Conservation (phyloP, 805 yeast genomes). For the Ogataea philodendri region DNA sequence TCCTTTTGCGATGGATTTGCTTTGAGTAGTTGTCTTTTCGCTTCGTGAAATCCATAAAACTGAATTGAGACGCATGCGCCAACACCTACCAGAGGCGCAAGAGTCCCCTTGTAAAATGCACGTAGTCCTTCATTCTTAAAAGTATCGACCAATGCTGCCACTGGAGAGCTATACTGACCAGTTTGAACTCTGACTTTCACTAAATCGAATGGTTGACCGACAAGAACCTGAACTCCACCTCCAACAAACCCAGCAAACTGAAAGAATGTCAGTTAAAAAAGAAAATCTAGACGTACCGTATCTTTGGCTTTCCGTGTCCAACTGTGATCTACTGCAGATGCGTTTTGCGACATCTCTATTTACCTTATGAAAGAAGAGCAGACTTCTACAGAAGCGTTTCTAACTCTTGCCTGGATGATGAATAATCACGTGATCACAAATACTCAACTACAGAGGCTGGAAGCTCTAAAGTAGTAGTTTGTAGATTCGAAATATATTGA, state of each 20-base stretch:
- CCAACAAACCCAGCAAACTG: constrained; percentile 52
- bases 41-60: constrained; percentile 69
- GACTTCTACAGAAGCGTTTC: too few relatives aligned
- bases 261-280: too few relatives aligned
- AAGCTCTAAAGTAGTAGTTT: too few relatives aligned
- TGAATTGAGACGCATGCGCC: constrained; percentile 69
- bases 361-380: too few relatives aligned
- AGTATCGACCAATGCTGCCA: constrained; percentile 51
- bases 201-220: constrained; percentile 69
- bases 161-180: constrained; percentile 57
- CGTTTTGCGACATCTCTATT: too few relatives aligned
- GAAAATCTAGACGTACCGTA: constrained; percentile 39
- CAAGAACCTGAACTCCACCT: constrained; percentile 52
- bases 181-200: constrained; percentile 70
- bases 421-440: constrained; percentile 29
- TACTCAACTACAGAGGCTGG: too few relatives aligned
- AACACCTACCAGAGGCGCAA: constrained; percentile 69
- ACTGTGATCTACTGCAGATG: constrained; percentile 35
- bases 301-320: constrained; percentile 49
- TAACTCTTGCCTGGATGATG: too few relatives aligned
- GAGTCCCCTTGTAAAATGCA: constrained; percentile 65
- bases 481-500: not conserved
- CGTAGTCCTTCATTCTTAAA: constrained; percentile 56
- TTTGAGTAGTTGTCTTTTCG: constrained; percentile 54
- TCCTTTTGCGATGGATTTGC: constrained; percentile 27